Evolutionary conservation across 1,284 basidiomycete genomes (phyloP), one percentile per base, ranked within the genome.

Genomic region (Cutaneotrichosporon dermatis): DNA sequence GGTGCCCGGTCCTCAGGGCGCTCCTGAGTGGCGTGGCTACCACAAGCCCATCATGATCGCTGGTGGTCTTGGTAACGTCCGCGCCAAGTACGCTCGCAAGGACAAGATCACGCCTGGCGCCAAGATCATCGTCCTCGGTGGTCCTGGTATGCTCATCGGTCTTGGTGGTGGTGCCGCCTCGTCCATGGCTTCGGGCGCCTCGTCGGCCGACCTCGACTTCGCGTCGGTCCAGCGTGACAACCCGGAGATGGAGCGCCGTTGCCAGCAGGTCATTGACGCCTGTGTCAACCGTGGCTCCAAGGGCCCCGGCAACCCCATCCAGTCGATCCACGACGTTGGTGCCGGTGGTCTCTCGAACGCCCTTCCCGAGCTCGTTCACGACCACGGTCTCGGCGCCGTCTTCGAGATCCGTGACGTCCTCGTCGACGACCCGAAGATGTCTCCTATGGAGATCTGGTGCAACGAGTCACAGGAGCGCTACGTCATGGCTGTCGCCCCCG

Each of bases 11-110:
- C 63, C 67, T 51, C 87, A 93, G 73, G 82, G 94, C n/a, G 62
- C 62, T 42, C 62, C 66, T 15, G 76, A 79, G 64, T 77, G 75
- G 72, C 83, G 93, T 59, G 95, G 95, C 0, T 99, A 97, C 80
- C 96, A 99, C 81, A 99, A 99, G 77, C 95, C 95, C 12, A 97
- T 99, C 81, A 99, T 99, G 96, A 89, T 99, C 65, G 96, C 96
- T 13, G 95, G 95, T 52, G 95, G 95, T 44, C 85, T 95, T 60
- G 95, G 95, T 8, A 97, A 90, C 70, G 94, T 99, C 42, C 85
- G 90, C 33, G 86, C 88, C 2, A 77, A 84, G 61, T 92, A 89
- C 69, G 86, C 92, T 11, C 82, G 81, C 69, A 97, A 97, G 79
- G 81, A 83, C 3, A 79, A 80, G 61, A 91, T 96, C 69, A 80